Evolutionary conservation across 495 filamentous ascomycete species (phyloP), one percentile per base, ranked within the genome.

Genomic region (Opeltia flavorubescens): DNA sequence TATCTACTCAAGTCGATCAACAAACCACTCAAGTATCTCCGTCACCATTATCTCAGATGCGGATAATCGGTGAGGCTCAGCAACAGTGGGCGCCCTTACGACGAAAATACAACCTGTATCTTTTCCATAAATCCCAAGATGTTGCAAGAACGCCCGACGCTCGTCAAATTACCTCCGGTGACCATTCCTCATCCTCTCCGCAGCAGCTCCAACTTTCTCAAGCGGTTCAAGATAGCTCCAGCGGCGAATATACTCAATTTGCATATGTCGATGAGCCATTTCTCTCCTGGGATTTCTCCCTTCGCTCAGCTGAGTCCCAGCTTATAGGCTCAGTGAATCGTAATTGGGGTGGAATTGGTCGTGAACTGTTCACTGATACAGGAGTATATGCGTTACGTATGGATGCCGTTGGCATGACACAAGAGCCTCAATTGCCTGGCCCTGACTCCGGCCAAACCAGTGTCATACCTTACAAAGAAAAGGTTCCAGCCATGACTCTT

Each of bases 301-400:
- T 78, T 3, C 66, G 63, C 2, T 68, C 72, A 4, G 68, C 66
- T 2, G 57, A 71, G 13, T 56, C 60, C 23, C 55, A 55, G 5
- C 51, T 72, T 9, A 69, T 83, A 35, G 78, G 79, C 35, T 75
- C 70, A 4, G 78, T 84, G 3, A 83, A 83, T 52, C 73, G 80
- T 42, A 74, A 83, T 50, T 84, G 82, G 57, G 66, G 61, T 26
- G 80, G 80, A 1, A 83, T 83, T 56, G 78, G 72, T n/a, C 67
- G 80, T 0, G 80, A 84, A 49, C 62, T 84, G 30, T 83, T 84
- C 59, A 84, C 80, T 0, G 80, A 83, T 44, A 82, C 77, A 0
- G 80, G 80, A 38, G 76, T 83, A 3, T 84, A 84, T 56, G 78
- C 75, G 3, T 55, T 83, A 26, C 66, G 77, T 4, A 83, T 84